Evolutionary conservation across 352 stramenopile species (phyloP).

Genomic region (Pythium volutum): DNA sequence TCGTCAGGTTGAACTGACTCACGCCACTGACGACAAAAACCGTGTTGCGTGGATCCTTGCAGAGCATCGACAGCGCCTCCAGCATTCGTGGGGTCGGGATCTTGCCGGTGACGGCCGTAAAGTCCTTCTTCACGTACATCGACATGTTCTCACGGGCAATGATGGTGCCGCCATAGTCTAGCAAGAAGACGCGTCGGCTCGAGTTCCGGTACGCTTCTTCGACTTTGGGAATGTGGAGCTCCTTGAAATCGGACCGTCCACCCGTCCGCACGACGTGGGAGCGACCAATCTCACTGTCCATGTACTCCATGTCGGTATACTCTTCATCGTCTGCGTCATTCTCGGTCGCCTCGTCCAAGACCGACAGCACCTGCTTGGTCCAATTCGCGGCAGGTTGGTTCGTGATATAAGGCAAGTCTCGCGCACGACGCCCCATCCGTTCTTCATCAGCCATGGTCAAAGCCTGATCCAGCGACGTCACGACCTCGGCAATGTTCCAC

Average conservation of each 20-base stretch:
- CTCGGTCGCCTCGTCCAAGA: slow-evolving; percentile 79
- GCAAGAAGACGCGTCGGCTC: slow-evolving; percentile 91
- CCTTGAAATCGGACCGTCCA: slow-evolving; percentile 74
- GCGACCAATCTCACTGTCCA: slow-evolving; percentile 89
- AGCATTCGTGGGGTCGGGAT: slow-evolving; percentile 88
- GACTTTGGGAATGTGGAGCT: slow-evolving; percentile 79
- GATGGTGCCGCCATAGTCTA: slow-evolving; percentile 98
- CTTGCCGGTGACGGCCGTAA: slow-evolving; percentile 93
- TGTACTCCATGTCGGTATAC: slow-evolving; percentile 87
- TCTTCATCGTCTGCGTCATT: slow-evolving; percentile 65
- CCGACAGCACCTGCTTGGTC: slow-evolving; percentile 94
- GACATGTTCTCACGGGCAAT: slow-evolving; percentile 88
- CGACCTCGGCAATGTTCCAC: slow-evolving; percentile 94
- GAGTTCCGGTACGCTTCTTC: slow-evolving; percentile 85
- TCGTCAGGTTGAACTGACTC: slow-evolving; percentile 87
- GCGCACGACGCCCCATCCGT: slow-evolving; percentile 83
- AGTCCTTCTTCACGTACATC: slow-evolving; percentile 97
- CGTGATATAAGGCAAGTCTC: slow-evolving; percentile 97
- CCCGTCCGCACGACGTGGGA: slow-evolving; percentile 71
- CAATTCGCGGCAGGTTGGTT: slow-evolving; percentile 91
- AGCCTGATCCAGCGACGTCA: slow-evolving; percentile 91
- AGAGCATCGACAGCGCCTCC: slow-evolving; percentile 86
- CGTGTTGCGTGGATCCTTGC: slow-evolving; percentile 90
- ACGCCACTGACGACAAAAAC: slow-evolving; percentile 98
- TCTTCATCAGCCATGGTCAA: slow-evolving; percentile 92